Percentiles rank a stretch among this genome's conserved stretches.
These are phyloP conservation scores for Paecilomyces niveus DNA, from an alignment of 2,329 filamentous ascomycete genomes.

Conservation along the genomic window DNA sequence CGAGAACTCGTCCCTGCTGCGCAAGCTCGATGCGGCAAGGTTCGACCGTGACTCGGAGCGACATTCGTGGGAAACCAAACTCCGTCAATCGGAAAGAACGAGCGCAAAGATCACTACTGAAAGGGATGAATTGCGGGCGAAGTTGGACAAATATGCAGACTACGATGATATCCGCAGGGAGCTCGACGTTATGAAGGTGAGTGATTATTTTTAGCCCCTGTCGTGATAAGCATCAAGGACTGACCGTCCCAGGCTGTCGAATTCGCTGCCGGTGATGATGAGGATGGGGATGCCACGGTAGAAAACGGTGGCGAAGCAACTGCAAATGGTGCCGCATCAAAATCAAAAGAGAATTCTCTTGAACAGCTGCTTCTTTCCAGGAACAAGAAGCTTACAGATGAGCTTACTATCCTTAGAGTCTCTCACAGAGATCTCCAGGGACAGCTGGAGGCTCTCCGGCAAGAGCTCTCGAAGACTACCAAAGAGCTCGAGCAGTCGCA, in stretches of 20 bases:
- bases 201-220: conserved; percentile 4
- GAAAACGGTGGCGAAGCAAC: conserved; percentile 16
- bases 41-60: conserved; percentile 79
- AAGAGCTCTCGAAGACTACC: conserved; percentile 75
- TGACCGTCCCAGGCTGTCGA: conserved; percentile 66
- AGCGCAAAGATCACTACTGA: conserved; percentile 68
- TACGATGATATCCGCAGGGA: conserved; percentile 97
- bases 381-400: conserved; percentile 94
- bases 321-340: conserved; percentile 44
- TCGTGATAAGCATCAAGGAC: conserved; percentile 1
- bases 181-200: conserved; percentile 79
- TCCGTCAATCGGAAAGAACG: conserved; percentile 75
- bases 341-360: conserved; percentile 67
- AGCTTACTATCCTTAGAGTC: conserved; percentile 84
- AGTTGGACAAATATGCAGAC: conserved; percentile 82
- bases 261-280: conserved; percentile 83
- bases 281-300: conserved; percentile 43
- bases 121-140: conserved; percentile 68
- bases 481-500: conserved; percentile 79
- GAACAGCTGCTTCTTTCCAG: conserved; percentile 86
- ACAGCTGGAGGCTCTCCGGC: conserved; percentile 71
- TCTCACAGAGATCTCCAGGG: conserved; percentile 87
- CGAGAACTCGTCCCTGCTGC: conserved; percentile 85
- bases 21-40: conserved; percentile 75
- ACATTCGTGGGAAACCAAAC: conserved; percentile 65